Conservation (phyloP, 2,329 filamentous ascomycete genomes). For the Claviceps citrina region DNA sequence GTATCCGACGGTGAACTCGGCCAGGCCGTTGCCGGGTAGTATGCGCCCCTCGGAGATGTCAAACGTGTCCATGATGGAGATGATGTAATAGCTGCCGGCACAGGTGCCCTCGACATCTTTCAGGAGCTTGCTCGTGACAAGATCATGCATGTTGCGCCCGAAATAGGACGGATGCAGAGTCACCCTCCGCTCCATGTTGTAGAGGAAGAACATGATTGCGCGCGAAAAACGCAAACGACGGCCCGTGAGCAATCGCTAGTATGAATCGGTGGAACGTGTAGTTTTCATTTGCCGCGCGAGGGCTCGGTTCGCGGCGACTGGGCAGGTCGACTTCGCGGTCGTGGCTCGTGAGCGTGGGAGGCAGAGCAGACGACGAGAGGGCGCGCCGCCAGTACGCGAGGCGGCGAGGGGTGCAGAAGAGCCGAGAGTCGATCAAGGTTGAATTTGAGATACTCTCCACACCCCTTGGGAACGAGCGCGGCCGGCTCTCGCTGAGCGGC, state of each 20-base stretch:
- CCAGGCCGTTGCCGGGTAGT: constrained; percentile 76
- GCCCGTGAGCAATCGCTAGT: background rate
- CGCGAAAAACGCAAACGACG: constrained; percentile 8
- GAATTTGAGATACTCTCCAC: constrained; percentile 6
- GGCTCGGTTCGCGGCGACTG: background rate
- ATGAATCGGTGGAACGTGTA: background rate
- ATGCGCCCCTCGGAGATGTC: constrained; percentile 90
- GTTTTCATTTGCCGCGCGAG: no score
- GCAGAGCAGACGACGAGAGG: background rate
- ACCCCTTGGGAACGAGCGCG: constrained; percentile 8
- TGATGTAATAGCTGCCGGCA: constrained; percentile 91
- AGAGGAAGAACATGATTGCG: constrained; percentile 96
- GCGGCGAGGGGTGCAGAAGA: constrained; percentile 6
- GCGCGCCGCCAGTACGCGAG: background rate
- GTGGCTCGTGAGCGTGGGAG: background rate
- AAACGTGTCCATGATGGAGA: constrained; percentile 93
- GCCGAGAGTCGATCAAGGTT: constrained; percentile 5
- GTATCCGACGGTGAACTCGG: constrained; percentile 89
- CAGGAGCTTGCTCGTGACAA: constrained; percentile 77
- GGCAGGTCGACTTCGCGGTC: background rate
- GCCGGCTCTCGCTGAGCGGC: constrained; percentile 8
- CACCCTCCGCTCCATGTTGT: constrained; percentile 88
- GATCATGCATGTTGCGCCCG: constrained; percentile 79
- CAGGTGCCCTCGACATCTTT: constrained; percentile 91
- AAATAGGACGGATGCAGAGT: constrained; percentile 96